Percentiles rank a stretch among this genome's conserved stretches.
These are phyloP conservation scores for Lactarius trivialis DNA, from an alignment of 768 basidiomycete species.

Conservation along the genomic window DNA sequence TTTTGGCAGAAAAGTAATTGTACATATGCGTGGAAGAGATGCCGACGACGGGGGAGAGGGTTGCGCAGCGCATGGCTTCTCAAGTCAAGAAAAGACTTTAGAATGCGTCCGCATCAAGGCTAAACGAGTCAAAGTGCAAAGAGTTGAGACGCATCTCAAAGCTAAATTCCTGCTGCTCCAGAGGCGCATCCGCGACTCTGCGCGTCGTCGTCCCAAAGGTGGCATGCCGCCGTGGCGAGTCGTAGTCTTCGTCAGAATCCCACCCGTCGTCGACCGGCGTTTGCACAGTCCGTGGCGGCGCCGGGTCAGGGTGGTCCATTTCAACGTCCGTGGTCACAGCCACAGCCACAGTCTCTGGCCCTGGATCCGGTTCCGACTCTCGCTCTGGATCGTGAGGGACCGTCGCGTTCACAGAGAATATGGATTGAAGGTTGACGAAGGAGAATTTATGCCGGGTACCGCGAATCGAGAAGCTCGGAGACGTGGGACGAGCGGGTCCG, in stretches of 20 bases:
- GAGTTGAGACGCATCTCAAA: conserved; percentile 68
- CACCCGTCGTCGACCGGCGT: conserved; percentile 14
- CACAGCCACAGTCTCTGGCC: neutral
- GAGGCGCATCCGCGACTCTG: neutral
- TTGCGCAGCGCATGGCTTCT: conserved; percentile 1
- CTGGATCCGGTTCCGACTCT: conserved; percentile 7
- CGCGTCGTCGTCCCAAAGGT: neutral
- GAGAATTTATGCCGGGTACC: conserved; percentile 31
- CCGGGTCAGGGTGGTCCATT: neutral
- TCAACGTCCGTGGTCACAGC: neutral
- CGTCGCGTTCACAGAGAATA: conserved; percentile 26
- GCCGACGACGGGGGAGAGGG: neutral
- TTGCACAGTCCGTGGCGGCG: neutral
- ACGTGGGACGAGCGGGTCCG: conserved; percentile 12
- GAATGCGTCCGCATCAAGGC: conserved; percentile 59
- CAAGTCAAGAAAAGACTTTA: conserved; percentile 17
- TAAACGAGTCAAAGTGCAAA: conserved; percentile 64
- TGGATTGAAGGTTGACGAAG: conserved; percentile 30
- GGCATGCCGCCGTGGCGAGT: conserved; percentile 16
- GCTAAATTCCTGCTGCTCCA: conserved; percentile 35
- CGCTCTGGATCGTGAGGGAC: conserved; percentile 6
- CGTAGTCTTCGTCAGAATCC: conserved; percentile 17
- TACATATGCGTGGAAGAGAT: conserved; percentile 11
- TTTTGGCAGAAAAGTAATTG: conserved; percentile 12
- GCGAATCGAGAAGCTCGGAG: conserved; percentile 26